Evolutionary conservation across 1,139 yeast species (phyloP).

Genomic region (Entelexis sorbosivorans): DNA sequence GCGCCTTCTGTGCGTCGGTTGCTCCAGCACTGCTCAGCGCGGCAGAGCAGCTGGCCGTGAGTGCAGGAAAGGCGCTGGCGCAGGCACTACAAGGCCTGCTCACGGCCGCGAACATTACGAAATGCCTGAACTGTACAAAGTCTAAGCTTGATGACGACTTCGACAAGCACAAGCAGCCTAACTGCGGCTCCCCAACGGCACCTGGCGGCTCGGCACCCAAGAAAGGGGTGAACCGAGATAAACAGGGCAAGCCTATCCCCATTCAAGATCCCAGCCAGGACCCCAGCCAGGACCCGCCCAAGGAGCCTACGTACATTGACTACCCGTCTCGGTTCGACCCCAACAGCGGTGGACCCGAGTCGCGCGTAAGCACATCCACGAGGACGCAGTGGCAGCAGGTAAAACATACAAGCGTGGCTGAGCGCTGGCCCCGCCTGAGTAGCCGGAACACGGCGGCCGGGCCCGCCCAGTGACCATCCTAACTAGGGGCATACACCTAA

Average conservation of each 20-base stretch:
- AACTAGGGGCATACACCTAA: too few relatives aligned
- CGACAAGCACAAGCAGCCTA: background rate
- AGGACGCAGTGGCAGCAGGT: slow-evolving; percentile 1
- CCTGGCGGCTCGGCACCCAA: background rate
- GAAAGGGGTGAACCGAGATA: slow-evolving; percentile 3
- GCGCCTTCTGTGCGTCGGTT: background rate
- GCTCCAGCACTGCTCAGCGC: background rate
- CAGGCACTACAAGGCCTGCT: background rate
- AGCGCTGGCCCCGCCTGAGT: slow-evolving; percentile 2
- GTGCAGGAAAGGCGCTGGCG: background rate
- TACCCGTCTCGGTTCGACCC: background rate
- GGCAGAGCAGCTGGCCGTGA: background rate
- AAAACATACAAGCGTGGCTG: background rate
- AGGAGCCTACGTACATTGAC: background rate
- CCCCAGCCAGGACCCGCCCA: background rate
- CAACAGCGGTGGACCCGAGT: background rate
- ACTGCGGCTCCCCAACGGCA: background rate
- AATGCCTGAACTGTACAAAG: background rate
- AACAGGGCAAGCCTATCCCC: background rate
- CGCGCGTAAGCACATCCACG: background rate
- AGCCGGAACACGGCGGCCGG: background rate
- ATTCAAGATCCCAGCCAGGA: background rate
- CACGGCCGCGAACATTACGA: slow-evolving; percentile 2
- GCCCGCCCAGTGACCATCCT: background rate
- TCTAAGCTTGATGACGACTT: background rate